phyloP scores from a whole-genome alignment of 495 filamentous ascomycete species.

The Xanthoparmelia taractica region DNA sequence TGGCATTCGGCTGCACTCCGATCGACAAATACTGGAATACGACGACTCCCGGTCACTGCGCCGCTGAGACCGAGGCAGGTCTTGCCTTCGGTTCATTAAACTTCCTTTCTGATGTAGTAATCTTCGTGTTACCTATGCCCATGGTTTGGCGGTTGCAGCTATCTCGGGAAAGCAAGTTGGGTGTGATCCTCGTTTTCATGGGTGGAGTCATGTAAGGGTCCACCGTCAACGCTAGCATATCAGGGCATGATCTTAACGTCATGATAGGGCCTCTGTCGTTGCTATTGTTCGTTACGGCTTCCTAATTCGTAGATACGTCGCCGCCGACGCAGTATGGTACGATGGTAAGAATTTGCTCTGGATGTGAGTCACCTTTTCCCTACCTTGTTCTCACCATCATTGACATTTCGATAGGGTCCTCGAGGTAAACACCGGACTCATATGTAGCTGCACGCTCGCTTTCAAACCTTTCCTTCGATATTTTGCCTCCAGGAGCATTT shows the following conservation, averaged over 20 bases:
- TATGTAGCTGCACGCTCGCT: constrained; percentile 5
- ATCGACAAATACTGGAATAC: constrained; percentile 28
- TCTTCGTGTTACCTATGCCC: constrained; percentile 35
- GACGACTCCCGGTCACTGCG: constrained; percentile 31
- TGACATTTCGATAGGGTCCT: constrained; percentile 1
- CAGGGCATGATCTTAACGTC: background rate
- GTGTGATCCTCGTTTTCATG: constrained; percentile 38
- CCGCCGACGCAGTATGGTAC: background rate
- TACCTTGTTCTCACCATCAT: background rate
- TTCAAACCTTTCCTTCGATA: constrained; percentile 10
- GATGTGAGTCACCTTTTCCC: background rate
- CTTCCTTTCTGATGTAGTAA: constrained; percentile 34
- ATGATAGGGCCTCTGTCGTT: background rate
- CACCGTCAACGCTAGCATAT: constrained; percentile 24
- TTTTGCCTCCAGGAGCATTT: background rate
- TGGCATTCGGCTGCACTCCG: constrained; percentile 37
- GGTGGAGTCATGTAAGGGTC: constrained; percentile 30
- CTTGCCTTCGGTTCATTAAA: constrained; percentile 33
- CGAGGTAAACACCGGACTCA: constrained; percentile 12
- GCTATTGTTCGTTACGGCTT: background rate
- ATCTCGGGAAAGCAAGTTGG: constrained; percentile 34
- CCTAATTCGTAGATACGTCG: background rate
- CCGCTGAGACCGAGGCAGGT: constrained; percentile 30
- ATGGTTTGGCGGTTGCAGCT: constrained; percentile 37
- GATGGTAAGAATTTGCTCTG: background rate